Percentiles rank a stretch among this genome's conserved stretches.
Evolutionary conservation across 176 grass and related monocot species (phyloP).

Genomic region (Carex cristatella): DNA sequence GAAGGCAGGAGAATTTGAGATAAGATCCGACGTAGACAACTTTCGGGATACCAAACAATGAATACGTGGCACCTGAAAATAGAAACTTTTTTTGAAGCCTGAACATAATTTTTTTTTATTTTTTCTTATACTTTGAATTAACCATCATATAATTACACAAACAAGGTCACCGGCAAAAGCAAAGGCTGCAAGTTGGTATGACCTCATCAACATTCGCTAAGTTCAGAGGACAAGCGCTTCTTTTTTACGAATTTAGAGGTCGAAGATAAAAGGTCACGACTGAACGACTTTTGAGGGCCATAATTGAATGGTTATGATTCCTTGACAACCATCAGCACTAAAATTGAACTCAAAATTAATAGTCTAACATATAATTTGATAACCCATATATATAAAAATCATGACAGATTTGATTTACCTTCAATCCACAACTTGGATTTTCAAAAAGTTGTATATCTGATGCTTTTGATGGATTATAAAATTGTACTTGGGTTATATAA

Average conservation of each 20-base stretch:
- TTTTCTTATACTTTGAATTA: neutral
- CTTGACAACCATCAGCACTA: neutral
- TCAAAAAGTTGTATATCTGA: neutral
- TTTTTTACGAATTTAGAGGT: neutral
- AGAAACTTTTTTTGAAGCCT: slow-evolving; percentile 26
- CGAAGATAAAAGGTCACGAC: neutral
- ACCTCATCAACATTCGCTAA: neutral
- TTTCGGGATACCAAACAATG: slow-evolving; percentile 86
- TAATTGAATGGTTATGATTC: neutral
- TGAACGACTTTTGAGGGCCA: neutral
- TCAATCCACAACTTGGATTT: neutral
- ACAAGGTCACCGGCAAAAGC: neutral
- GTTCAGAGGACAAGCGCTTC: neutral
- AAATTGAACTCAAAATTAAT: neutral
- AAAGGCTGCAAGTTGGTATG: neutral
- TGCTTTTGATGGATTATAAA: neutral
- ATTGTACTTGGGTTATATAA: neutral
- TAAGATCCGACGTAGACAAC: slow-evolving; percentile 55
- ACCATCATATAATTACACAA: neutral
- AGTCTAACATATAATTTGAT: neutral
- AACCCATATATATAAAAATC: neutral
- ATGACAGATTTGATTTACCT: neutral
- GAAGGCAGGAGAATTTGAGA: slow-evolving; percentile 32
- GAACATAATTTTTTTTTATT: neutral
- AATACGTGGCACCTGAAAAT: slow-evolving; percentile 73